Evolutionary conservation across 2,329 filamentous ascomycete genomes (phyloP), one percentile per base, ranked within the genome.

Genomic region (Pseudogymnoascus sp.): DNA sequence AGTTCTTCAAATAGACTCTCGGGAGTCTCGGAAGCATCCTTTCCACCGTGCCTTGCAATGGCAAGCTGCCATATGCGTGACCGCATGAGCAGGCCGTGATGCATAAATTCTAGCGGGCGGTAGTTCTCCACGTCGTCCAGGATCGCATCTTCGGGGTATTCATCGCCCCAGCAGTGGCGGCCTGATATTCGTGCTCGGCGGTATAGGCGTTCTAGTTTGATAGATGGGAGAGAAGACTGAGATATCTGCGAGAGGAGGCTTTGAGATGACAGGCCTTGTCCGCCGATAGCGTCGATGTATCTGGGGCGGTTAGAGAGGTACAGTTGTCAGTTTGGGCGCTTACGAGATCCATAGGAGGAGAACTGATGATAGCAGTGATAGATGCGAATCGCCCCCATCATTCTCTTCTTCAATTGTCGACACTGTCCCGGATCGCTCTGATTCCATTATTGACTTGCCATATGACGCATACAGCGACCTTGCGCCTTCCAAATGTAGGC

Each of bases 91-190:
- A 59, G 21, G 27, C 58, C 58, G 9, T 59, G 35, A 15, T 59
- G 58, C 1, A 59, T 29, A 59, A 59, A 42, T 13, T 59, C 21
- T 5, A 59, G 37, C 21, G 58, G 35, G 21, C 58, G 58, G 33
- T 59, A 59, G 33, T 59, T 59, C 33, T 59, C 58, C 6, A 59
- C 37, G n/a, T 59, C 58, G 58, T 59, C 58, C 7, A 42, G 21
- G 21, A 59, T 42, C 9, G 33, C 58, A 42, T 59, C 58, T 15
- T 59, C 58, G 1, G 58, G 58, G 37, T 59, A 59, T 42, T 40
- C 58, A 15, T 59, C 37, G 33, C 58, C 58, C 58, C 58, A 59
- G 33, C 37, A 59, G 33, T 42, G 25, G 8, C 58, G 58, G 10
- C 35, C 58, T 12, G 35, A 40, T 9, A 59, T 37, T 15, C 58